These are phyloP conservation scores for Zygoascus biomembranicola DNA, from an alignment of 805 yeast genomes.

Conservation along the genomic window DNA sequence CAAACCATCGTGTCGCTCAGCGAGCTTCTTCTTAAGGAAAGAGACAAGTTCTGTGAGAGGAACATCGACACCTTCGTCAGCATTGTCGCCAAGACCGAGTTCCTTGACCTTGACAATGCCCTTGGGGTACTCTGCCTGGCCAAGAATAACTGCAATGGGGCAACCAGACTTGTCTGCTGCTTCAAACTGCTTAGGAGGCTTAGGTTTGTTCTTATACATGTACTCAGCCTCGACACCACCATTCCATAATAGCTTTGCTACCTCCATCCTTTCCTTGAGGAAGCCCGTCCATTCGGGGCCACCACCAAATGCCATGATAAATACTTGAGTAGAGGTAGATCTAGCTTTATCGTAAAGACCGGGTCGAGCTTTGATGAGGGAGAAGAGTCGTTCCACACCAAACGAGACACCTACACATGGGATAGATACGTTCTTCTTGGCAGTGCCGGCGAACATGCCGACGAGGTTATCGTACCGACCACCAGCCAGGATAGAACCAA, in stretches of 20 bases:
- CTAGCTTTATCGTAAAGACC: conserved; percentile 57
- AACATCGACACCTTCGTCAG: conserved; percentile 80
- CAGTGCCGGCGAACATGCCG: conserved; percentile 86
- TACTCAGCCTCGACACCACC: conserved; percentile 88
- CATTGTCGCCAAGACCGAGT: conserved; percentile 79
- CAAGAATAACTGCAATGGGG: conserved; percentile 82
- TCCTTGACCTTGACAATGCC: conserved; percentile 82
- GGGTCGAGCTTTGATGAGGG: conserved; percentile 73
- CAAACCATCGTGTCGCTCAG: conserved; percentile 16
- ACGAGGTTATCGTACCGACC: conserved; percentile 96
- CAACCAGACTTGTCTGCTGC: conserved; percentile 95
- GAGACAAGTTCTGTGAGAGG: conserved; percentile 50
- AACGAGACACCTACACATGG: conserved; percentile 98
- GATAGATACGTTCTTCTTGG: conserved; percentile 66
- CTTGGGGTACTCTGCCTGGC: conserved; percentile 83
- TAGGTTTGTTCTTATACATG: conserved; percentile 86
- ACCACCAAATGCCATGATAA: conserved; percentile 97
- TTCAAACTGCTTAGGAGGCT: conserved; percentile 92
- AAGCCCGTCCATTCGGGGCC: conserved; percentile 95
- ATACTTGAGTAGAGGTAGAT: conserved; percentile 86
- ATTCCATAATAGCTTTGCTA: conserved; percentile 77
- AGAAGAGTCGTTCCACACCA: conserved; percentile 92
- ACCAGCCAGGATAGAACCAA: conserved; percentile 98
- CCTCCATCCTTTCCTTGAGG: conserved; percentile 81
- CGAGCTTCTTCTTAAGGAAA: conserved; percentile 43